A percentile compares a stretch with the other conserved stretches of the same genome.
phyloP scores from a whole-genome alignment of 2,329 filamentous ascomycete genomes.

The Claviceps fusiformis region DNA sequence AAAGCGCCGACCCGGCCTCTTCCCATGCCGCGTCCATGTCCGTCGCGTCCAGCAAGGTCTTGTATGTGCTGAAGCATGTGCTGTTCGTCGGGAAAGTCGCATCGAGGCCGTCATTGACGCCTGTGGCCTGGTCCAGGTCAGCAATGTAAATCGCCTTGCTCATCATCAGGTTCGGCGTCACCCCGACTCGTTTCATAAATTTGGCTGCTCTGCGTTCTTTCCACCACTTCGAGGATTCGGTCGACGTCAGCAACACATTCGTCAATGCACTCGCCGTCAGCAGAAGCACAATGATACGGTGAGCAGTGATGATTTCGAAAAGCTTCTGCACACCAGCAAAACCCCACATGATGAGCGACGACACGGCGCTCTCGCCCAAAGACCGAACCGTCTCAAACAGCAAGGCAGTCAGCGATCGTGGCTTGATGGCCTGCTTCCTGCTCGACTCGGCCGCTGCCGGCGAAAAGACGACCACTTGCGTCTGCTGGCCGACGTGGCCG shows the following conservation, averaged over 20 bases:
- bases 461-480: slow-evolving; percentile 47
- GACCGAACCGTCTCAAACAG: slow-evolving; percentile 60
- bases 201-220: slow-evolving; percentile 63
- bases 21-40: slow-evolving; percentile 45
- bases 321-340: slow-evolving; percentile 52
- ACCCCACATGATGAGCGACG: slow-evolving; percentile 64
- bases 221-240: slow-evolving; percentile 70
- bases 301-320: slow-evolving; percentile 55
- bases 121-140: slow-evolving; percentile 58
- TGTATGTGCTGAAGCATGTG: slow-evolving; percentile 49
- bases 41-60: slow-evolving; percentile 40
- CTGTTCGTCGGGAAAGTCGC: slow-evolving; percentile 30
- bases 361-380: slow-evolving; percentile 59
- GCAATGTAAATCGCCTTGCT: slow-evolving; percentile 71
- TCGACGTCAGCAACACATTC: slow-evolving; percentile 64
- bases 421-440: slow-evolving; percentile 46
- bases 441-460: slow-evolving; percentile 32
- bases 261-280: slow-evolving; percentile 55
- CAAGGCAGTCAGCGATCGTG: slow-evolving; percentile 52
- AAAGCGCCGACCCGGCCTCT: slow-evolving; percentile 33
- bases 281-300: slow-evolving; percentile 59
- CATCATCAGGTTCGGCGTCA: slow-evolving; percentile 68
- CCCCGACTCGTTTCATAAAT: slow-evolving; percentile 72
- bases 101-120: slow-evolving; percentile 17
- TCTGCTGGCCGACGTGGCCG: slow-evolving; percentile 58